These are phyloP conservation scores for Aspergillaceae sp. DNA, from an alignment of 2,329 filamentous ascomycete genomes.

Conservation along the genomic window DNA sequence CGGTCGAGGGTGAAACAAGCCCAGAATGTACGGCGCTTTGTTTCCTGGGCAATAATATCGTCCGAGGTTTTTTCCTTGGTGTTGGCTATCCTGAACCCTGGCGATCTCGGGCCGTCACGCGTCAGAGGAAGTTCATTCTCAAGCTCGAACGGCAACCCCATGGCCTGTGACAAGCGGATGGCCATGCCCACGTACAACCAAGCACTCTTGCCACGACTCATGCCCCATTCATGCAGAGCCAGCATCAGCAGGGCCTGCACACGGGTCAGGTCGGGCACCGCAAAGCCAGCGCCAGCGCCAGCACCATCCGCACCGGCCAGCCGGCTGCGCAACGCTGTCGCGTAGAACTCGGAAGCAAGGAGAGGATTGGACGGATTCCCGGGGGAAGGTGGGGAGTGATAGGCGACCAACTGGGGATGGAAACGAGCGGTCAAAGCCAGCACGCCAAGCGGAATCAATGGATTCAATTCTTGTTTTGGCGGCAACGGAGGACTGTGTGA, in stretches of 20 bases:
- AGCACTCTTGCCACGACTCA: conserved; percentile 44
- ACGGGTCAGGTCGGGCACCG: conserved; percentile 40
- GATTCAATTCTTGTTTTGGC: conserved; percentile 30
- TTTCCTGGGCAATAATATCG: conserved; percentile 46
- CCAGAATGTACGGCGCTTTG: conserved; percentile 49
- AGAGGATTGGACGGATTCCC: conserved; percentile 40
- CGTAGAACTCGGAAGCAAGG: conserved; percentile 48
- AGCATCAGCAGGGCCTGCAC: conserved; percentile 50
- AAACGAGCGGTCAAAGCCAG: conserved; percentile 49
- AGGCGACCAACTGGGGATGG: conserved; percentile 41
- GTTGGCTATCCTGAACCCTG: conserved; percentile 23
- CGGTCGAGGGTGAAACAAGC: conserved; percentile 51
- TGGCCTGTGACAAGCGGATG: conserved; percentile 37
- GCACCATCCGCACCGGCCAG: conserved; percentile 34
- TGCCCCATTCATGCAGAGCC: conserved; percentile 50
- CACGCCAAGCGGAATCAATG: conserved; percentile 47
- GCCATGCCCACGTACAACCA: conserved; percentile 44
- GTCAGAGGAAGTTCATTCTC: conserved; percentile 39
- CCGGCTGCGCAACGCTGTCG: conserved; percentile 42
- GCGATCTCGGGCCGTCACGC: conserved; percentile 34
- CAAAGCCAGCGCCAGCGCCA: conserved; percentile 25
- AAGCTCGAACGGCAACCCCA: conserved; percentile 39
- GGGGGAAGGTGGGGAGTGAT: conserved; percentile 40
- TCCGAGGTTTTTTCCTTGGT: conserved; percentile 34
- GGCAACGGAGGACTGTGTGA: conserved; percentile 18